These are phyloP conservation scores for Phytophthora palmivora DNA, from an alignment of 352 stramenopile genomes.

Conservation along the genomic window DNA sequence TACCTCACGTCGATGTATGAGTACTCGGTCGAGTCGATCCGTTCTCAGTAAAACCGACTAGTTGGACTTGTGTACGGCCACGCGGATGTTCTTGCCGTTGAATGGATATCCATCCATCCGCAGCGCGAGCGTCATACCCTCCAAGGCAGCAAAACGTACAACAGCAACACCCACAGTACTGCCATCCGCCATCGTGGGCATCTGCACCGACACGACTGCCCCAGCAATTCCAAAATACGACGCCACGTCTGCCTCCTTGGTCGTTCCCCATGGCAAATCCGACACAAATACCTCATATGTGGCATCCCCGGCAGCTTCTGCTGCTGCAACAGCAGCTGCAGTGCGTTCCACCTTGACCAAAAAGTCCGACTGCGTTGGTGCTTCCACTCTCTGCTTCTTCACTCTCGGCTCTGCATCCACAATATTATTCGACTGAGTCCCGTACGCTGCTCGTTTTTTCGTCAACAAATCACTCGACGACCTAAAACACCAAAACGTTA, in stretches of 20 bases:
- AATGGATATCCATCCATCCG: conserved; percentile 77
- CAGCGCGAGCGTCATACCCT: conserved; percentile 60
- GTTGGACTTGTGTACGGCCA: conserved; percentile 48
- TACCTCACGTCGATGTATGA: conserved; percentile 23
- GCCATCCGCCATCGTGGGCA: conserved; percentile 75
- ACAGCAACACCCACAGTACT: conserved; percentile 75
- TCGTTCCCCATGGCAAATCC: conserved; percentile 65
- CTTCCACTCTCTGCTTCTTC: conserved; percentile 47
- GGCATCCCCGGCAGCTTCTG: conserved; percentile 17
- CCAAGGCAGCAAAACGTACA: conserved; percentile 59
- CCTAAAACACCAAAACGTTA: conserved; percentile 22
- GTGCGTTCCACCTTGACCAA: conserved; percentile 61
- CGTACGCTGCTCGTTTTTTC: conserved; percentile 40
- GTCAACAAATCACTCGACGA: conserved; percentile 47
- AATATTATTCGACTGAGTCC: conserved; percentile 18
- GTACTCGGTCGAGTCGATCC: neutral
- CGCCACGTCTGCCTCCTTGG: conserved; percentile 54
- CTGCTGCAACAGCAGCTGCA: conserved; percentile 31
- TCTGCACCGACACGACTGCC: conserved; percentile 58
- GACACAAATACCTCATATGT: conserved; percentile 68
- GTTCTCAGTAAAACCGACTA: conserved; percentile 14
- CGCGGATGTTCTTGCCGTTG: conserved; percentile 70
- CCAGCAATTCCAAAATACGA: conserved; percentile 73
- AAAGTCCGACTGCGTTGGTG: conserved; percentile 25
- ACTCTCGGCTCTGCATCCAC: conserved; percentile 34